Percentiles rank a stretch among this genome's conserved stretches.
Evolutionary conservation across 352 stramenopile genomes (phyloP).

Genomic region (Phytophthora uliginosa): DNA sequence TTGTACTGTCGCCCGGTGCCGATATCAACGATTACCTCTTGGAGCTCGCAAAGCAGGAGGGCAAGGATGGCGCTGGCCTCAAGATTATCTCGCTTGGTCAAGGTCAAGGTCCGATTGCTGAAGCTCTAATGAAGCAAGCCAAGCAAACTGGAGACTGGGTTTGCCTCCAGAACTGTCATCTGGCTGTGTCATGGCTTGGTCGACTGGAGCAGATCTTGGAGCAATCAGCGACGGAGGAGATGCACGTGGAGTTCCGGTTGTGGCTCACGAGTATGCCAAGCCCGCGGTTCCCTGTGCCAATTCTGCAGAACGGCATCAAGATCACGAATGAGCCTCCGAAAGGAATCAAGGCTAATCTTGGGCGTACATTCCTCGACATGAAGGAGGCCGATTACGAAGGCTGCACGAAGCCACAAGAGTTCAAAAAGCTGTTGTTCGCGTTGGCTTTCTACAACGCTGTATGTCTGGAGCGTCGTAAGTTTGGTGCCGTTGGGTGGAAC

Average conservation of each 20-base stretch:
- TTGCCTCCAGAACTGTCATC: conserved; percentile 96
- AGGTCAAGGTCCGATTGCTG: conserved; percentile 94
- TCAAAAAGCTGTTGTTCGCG: conserved; percentile 94
- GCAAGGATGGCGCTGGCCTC: conserved; percentile 87
- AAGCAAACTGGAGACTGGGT: conserved; percentile 95
- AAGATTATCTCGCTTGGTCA: conserved; percentile 96
- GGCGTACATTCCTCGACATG: conserved; percentile 95
- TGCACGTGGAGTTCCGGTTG: conserved; percentile 92
- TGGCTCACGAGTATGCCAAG: conserved; percentile 96
- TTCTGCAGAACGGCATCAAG: conserved; percentile 97
- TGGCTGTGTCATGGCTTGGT: conserved; percentile 93
- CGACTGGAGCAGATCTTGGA: conserved; percentile 93
- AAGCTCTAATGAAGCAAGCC: conserved; percentile 92
- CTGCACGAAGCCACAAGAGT: conserved; percentile 89
- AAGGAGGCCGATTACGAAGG: conserved; percentile 91
- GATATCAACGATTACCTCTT: conserved; percentile 96
- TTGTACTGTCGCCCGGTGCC: conserved; percentile 93
- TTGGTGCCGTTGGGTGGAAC: conserved; percentile 96
- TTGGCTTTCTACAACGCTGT: conserved; percentile 97
- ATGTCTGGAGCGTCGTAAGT: conserved; percentile 95
- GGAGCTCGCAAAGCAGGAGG: conserved; percentile 90
- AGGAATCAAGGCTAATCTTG: conserved; percentile 93
- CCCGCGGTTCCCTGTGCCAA: conserved; percentile 92
- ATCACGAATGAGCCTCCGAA: conserved; percentile 96
- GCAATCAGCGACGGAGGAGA: conserved; percentile 64